These are phyloP conservation scores for Paulownia fortunei DNA, from an alignment of 257 asterid species.

Conservation along the genomic window DNA sequence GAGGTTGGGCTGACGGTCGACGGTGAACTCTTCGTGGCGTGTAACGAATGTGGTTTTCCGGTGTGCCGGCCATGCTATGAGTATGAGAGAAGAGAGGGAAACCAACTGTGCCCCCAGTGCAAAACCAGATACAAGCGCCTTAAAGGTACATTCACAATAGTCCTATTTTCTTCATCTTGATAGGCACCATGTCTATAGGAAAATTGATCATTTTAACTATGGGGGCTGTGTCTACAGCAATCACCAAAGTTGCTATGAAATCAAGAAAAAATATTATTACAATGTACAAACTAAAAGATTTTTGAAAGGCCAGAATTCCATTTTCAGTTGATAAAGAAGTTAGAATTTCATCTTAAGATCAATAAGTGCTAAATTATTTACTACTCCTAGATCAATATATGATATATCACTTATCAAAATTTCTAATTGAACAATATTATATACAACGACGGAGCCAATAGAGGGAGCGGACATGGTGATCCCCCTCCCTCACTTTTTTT, in stretches of 20 bases:
- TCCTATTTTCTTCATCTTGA: background rate
- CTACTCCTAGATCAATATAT: no score
- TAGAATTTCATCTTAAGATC: no score
- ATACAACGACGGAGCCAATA: no score
- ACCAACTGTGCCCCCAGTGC: constrained; percentile 92
- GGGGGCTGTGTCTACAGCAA: background rate
- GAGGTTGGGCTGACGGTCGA: constrained; percentile 88
- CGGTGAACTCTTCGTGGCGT: constrained; percentile 92
- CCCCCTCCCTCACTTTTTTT: no score
- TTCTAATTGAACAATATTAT: no score
- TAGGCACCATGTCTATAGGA: background rate
- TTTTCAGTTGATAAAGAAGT: background rate
- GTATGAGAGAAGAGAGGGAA: constrained; percentile 96
- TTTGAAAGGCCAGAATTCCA: background rate
- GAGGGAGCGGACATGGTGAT: no score
- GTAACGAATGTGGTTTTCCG: constrained; percentile 95
- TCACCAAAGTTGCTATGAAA: background rate
- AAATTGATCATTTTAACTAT: background rate
- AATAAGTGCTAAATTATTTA: no score
- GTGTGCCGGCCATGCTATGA: constrained; percentile 95
- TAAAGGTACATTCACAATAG: constrained; percentile 44
- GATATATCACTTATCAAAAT: no score
- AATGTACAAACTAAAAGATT: background rate
- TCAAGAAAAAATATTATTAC: background rate
- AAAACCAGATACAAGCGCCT: constrained; percentile 93